Evolutionary conservation across 2,329 filamentous ascomycete genomes (phyloP), one percentile per base, ranked within the genome.

Genomic region (Xylariaceae sp.): DNA sequence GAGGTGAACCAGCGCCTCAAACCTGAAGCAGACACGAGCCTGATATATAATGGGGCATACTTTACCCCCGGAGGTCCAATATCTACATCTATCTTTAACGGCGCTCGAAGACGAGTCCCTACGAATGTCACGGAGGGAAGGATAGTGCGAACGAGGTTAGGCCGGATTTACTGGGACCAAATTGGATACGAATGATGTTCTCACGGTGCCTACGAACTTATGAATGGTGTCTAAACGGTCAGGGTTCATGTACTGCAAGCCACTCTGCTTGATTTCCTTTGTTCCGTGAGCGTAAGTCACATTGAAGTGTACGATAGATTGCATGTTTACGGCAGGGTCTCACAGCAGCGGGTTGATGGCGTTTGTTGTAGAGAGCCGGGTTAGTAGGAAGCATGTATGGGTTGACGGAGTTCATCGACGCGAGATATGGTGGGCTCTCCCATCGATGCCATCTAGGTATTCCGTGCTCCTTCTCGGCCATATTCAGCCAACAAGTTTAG

Each of bases 301-400:
- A 2, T 45, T 6, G 10, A 13, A 18, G 9, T 51, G 60, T 57
- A 57, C 42, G 50, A 55, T 60, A 57, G 39, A 53, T 42, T 44
- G 18, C 8, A 18, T 15, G 49, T 45, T 56, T 17, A 18, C 18
- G n/a, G 30, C 45, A n/a, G 34, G 23, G 30, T 48, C 11, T 39
- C 48, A 13, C 49, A 42, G 47, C 30, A 53, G 48, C 15, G 15
- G 39, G 34, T 52, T 53, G 17, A 35, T 52, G 59, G 15, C 23
- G 18, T 53, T 52, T 34, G 47, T 30, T 30, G 23, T 30, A 30
- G 4, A 6, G 23, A 30, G 23, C 23, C 23, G 23, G 23, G 23
- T 30, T 5, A 30, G 23, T 6, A 30, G 23, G 23, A 30, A 30
- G 23, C 23, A 5, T 5, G 23, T 30, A 30, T 30, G 23, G 23